phyloP scores from a whole-genome alignment of 139 green algal genomes.

The Nannochloris sp. region DNA sequence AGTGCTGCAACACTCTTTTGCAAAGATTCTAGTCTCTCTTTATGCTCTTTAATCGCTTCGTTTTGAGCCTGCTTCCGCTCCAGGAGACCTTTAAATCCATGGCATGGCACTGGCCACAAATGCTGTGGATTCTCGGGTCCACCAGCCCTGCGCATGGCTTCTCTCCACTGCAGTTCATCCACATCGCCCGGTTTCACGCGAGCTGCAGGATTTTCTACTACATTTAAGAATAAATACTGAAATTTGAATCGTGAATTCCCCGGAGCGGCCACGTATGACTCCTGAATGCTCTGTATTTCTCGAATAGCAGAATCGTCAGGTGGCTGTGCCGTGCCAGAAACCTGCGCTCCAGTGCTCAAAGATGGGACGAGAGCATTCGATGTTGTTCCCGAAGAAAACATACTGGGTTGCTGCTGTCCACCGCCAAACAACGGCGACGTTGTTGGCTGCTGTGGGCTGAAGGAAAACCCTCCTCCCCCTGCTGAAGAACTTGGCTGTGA shows the following conservation, averaged over 20 bases:
- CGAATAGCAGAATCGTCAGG: conserved; percentile 24
- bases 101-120: conserved; percentile 60
- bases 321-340: conserved; percentile 2
- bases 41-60: conserved; percentile 31
- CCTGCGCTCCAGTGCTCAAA: neutral
- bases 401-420: no score
- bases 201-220: conserved; percentile 48
- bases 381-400: neutral
- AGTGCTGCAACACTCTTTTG: conserved; percentile 19
- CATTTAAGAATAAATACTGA: conserved; percentile 57
- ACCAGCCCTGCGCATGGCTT: conserved; percentile 47
- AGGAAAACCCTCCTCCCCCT: neutral
- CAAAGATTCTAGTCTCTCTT: conserved; percentile 24
- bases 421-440: no score
- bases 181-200: conserved; percentile 47
- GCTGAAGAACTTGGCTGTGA: conserved; percentile 11
- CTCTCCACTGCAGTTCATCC: conserved; percentile 65
- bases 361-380: neutral
- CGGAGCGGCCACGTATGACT: conserved; percentile 23
- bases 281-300: conserved; percentile 35
- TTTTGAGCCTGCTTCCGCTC: conserved; percentile 32
- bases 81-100: conserved; percentile 58
- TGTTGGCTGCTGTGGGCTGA: no score
- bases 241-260: conserved; percentile 44
- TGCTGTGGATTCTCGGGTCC: conserved; percentile 46